phyloP scores from a whole-genome alignment of 345 rosid genomes.

The Eucalyptus brandiana region DNA sequence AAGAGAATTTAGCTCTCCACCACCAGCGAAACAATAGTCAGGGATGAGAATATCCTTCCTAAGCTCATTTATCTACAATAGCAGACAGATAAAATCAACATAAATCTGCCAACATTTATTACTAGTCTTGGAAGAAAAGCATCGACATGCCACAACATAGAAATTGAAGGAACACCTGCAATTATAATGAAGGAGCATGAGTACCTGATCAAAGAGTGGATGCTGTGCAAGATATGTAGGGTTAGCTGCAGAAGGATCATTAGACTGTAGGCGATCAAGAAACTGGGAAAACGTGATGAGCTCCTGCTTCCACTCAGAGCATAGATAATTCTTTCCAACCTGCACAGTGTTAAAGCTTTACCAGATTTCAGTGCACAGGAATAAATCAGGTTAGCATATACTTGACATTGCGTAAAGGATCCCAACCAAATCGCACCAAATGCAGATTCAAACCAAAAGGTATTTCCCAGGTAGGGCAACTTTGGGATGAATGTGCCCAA shows the following conservation, averaged over 20 bases:
- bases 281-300: slow-evolving; percentile 86
- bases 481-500: background rate
- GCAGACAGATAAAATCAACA: background rate
- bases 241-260: slow-evolving; percentile 18
- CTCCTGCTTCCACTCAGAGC: slow-evolving; percentile 96
- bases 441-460: background rate
- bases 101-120: background rate
- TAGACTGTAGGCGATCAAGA: slow-evolving; percentile 64
- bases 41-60: slow-evolving; percentile 77
- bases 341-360: slow-evolving; percentile 52
- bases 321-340: slow-evolving; percentile 94
- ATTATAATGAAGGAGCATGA: background rate
- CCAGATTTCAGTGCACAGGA: slow-evolving; percentile 34
- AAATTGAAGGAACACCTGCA: background rate
- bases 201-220: slow-evolving; percentile 88
- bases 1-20: slow-evolving; percentile 79
- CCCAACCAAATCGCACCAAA: background rate
- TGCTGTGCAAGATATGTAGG: slow-evolving; percentile 96
- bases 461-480: background rate
- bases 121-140: background rate
- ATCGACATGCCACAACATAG: background rate
- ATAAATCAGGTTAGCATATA: background rate
- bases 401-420: background rate
- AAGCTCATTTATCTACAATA: slow-evolving; percentile 71
- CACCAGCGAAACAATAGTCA: slow-evolving; percentile 90